Percentiles rank a stretch among this genome's conserved stretches.
phyloP scores from a whole-genome alignment of 2,329 filamentous ascomycete genomes.

The Orbilia brochopaga region DNA sequence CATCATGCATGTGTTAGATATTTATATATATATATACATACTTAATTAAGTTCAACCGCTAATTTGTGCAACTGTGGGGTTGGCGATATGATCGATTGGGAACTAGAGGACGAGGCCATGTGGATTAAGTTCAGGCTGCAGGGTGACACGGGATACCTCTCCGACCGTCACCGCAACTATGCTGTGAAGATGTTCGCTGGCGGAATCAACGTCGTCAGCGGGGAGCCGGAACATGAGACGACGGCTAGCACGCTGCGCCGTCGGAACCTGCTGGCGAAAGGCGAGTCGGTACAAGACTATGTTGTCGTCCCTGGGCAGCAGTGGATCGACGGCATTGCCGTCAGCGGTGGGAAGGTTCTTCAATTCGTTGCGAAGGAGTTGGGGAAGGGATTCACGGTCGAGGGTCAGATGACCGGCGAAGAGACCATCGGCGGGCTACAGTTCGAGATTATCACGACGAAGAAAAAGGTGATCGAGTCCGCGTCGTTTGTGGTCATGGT shows the following conservation, averaged over 20 bases:
- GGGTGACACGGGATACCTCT: no score
- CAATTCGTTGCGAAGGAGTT: constrained; percentile 17
- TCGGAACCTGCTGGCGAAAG: constrained; percentile 7
- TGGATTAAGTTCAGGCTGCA: constrained; percentile 4
- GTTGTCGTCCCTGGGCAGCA: constrained; percentile 15
- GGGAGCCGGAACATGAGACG: constrained; percentile 12
- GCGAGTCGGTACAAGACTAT: constrained; percentile 14
- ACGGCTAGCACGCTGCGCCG: constrained; percentile 10
- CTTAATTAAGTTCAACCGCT: no score
- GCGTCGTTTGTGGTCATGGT: no score
- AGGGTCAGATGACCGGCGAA: constrained; percentile 19
- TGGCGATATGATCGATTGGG: background rate
- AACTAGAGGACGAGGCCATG: constrained; percentile 13
- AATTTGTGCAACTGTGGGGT: no score
- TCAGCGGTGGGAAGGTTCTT: background rate
- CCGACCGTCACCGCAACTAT: no score
- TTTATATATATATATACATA: no score
- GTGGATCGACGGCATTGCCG: constrained; percentile 12
- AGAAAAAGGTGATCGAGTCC: background rate
- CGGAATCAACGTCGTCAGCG: constrained; percentile 14
- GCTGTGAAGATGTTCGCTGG: constrained; percentile 13
- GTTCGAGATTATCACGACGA: constrained; percentile 17
- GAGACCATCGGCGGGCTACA: constrained; percentile 10
- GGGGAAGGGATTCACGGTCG: constrained; percentile 9
- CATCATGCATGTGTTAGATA: no score